Evolutionary conservation across 208 protist species (phyloP).

Genomic region (Wallacemonas sp.): DNA sequence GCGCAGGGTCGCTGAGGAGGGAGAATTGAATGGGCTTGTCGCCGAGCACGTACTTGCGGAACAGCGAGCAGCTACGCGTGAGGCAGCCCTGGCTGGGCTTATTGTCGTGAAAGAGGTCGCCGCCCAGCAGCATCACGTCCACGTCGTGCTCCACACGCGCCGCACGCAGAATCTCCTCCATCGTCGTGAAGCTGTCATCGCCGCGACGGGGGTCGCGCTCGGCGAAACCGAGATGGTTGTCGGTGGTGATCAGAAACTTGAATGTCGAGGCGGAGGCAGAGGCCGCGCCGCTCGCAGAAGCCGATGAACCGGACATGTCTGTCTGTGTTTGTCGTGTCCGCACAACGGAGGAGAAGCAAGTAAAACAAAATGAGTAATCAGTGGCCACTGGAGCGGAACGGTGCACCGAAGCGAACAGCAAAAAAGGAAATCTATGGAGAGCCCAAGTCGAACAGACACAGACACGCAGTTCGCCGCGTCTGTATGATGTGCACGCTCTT

Average conservation of each 20-base stretch:
- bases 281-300: slow-evolving; percentile 1
- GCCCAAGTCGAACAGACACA: too few relatives aligned
- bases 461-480: too few relatives aligned
- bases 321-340: slow-evolving; percentile 6
- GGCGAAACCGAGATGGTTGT: slow-evolving; percentile 97
- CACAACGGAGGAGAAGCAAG: slow-evolving; percentile 2
- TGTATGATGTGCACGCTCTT: too few relatives aligned
- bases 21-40: slow-evolving; percentile 89
- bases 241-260: slow-evolving; percentile 94
- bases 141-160: slow-evolving; percentile 93
- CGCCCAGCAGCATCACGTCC: slow-evolving; percentile 97
- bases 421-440: too few relatives aligned
- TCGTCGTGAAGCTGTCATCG: slow-evolving; percentile 98
- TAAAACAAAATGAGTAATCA: slow-evolving; percentile 7
- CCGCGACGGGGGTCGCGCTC: slow-evolving; percentile 96
- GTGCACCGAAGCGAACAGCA: too few relatives aligned
- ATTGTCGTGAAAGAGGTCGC: slow-evolving; percentile 99
- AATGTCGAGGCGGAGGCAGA: slow-evolving; percentile 57
- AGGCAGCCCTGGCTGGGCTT: slow-evolving; percentile 96
- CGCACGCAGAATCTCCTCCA: slow-evolving; percentile 97
- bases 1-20: slow-evolving; percentile 90
- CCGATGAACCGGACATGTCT: neutral
- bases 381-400: too few relatives aligned
- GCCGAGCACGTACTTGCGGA: slow-evolving; percentile 93
- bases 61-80: slow-evolving; percentile 83